A percentile compares a stretch with the other conserved stretches of the same genome.
Evolutionary conservation across 2,329 filamentous ascomycete species (phyloP).

Genomic region (Ploettnerulaceae sp.): DNA sequence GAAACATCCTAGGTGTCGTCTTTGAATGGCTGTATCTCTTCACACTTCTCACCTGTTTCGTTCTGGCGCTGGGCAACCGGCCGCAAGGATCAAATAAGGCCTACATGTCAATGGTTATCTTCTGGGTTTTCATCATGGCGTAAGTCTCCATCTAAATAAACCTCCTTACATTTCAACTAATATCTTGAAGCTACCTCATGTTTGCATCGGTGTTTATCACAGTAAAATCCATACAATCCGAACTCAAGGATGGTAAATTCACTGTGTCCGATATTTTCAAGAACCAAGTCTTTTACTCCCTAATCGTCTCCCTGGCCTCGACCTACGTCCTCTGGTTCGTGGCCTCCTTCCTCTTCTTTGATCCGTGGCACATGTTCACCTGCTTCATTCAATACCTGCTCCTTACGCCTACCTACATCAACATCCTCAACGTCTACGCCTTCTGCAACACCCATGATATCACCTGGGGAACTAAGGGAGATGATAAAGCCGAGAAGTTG

Average conservation of each 20-base stretch:
- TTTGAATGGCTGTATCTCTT: conserved; percentile 97
- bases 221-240: conserved; percentile 72
- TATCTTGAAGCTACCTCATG: conserved; percentile 64
- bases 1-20: conserved; percentile 76
- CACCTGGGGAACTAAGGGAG: conserved; percentile 96
- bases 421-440: conserved; percentile 97
- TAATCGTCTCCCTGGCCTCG: conserved; percentile 86
- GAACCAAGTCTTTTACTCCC: conserved; percentile 85
- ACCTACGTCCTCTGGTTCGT: conserved; percentile 93
- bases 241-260: conserved; percentile 62
- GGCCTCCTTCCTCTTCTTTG: conserved; percentile 88
- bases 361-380: conserved; percentile 99
- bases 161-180: conserved; percentile 11
- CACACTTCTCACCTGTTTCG: conserved; percentile 89
- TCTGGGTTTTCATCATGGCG: conserved; percentile 95
- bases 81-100: conserved; percentile 90
- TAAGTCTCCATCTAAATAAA: conserved; percentile 43
- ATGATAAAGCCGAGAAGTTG: conserved; percentile 90
- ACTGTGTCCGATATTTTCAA: conserved; percentile 69
- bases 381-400: conserved; percentile 91
- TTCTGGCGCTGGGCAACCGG: conserved; percentile 88
- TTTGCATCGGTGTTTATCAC: conserved; percentile 96
- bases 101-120: conserved; percentile 97
- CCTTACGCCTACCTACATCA: conserved; percentile 93
- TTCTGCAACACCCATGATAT: conserved; percentile 99